Evolutionary conservation across 345 rosid species (phyloP).

Genomic region (Lepidium africanum): DNA sequence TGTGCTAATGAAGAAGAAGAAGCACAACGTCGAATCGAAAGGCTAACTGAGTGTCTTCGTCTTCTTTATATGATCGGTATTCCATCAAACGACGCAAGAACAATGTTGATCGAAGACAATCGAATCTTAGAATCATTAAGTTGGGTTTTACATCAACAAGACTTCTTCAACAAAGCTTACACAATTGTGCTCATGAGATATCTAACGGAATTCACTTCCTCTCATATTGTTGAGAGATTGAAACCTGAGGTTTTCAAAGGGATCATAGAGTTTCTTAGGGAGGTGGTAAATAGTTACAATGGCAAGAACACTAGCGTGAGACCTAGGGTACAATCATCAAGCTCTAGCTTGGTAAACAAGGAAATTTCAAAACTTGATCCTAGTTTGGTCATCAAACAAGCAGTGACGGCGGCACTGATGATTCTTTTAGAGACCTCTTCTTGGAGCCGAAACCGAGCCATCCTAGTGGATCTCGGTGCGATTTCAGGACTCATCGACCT

Average conservation of each 20-base stretch:
- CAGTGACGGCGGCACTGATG: slow-evolving; percentile 40
- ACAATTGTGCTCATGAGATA: slow-evolving; percentile 33
- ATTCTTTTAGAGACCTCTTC: slow-evolving; percentile 43
- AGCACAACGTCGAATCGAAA: slow-evolving; percentile 5
- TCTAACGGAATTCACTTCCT: slow-evolving; percentile 32
- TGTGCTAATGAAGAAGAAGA: slow-evolving; percentile 20
- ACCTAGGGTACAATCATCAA: slow-evolving; percentile 7
- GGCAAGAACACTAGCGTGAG: slow-evolving; percentile 5
- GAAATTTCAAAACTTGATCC: slow-evolving; percentile 10
- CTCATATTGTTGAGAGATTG: slow-evolving; percentile 37
- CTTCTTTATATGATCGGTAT: slow-evolving; percentile 35
- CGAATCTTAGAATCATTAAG: slow-evolving; percentile 39
- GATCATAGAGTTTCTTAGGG: slow-evolving; percentile 36
- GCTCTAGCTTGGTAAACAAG: not conserved
- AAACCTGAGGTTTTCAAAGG: slow-evolving; percentile 37
- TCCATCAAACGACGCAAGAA: slow-evolving; percentile 30
- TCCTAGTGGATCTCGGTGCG: slow-evolving; percentile 50
- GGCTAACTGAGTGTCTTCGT: slow-evolving; percentile 46
- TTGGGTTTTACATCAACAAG: slow-evolving; percentile 40
- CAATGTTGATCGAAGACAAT: slow-evolving; percentile 25
- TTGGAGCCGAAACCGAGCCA: slow-evolving; percentile 44
- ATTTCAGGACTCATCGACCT: slow-evolving; percentile 59
- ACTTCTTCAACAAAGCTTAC: slow-evolving; percentile 34
- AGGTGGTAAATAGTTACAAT: not conserved
- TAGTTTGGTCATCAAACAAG: slow-evolving; percentile 32